Evolutionary conservation across 2,329 filamentous ascomycete species (phyloP), one percentile per base, ranked within the genome.

Genomic region (Aspergillus spinulosporus): DNA sequence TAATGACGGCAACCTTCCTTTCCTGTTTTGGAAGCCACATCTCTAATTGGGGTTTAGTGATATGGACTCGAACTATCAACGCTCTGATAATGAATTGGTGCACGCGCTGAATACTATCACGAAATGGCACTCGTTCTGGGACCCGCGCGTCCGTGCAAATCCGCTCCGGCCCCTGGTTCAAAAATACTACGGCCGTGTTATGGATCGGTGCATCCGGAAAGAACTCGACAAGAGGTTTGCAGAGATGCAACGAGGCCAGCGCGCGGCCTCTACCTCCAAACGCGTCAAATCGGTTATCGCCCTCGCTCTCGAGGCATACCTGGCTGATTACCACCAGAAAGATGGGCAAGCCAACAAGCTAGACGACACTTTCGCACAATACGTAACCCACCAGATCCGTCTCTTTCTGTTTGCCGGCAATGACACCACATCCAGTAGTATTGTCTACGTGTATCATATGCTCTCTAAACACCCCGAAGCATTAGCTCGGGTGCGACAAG

Each of bases 391-490:
- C 15, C 46, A 39, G 31, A 49, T 49, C 11, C 46, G 46, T 9
- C 45, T 48, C 2, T 48, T 48, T n/a, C 31, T 51, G 6, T 51
- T 51, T 15, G 49, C 37, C 7, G 37, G 49, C 3, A 36, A 51
- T 9, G 49, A 51, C 37, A 58, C 54, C 40, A 39, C 46, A 5
- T 47, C 54, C 2, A 48, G 31, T 9, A 57, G 49, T 1, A 57
- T 54, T 14, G 36, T 48, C 5, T 59, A 54, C 39, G 34, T 44
- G 8, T 31, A 54, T 9, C 40, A 52, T 21, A 44, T 55, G 1
- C 29, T 59, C 15, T 40, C 21, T 2, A 44, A 59, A 9, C 59
- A 61, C 26, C 54, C 59, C 8, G 34, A 49, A 2, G 26, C 43
- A 1, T 12, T 57, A 6, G 44, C 37, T 6, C 15, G 28, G 4